Base-by-base conservation (phyloP, 768 basidiomycete genomes). In the Daedaleopsis nitida region DNA sequence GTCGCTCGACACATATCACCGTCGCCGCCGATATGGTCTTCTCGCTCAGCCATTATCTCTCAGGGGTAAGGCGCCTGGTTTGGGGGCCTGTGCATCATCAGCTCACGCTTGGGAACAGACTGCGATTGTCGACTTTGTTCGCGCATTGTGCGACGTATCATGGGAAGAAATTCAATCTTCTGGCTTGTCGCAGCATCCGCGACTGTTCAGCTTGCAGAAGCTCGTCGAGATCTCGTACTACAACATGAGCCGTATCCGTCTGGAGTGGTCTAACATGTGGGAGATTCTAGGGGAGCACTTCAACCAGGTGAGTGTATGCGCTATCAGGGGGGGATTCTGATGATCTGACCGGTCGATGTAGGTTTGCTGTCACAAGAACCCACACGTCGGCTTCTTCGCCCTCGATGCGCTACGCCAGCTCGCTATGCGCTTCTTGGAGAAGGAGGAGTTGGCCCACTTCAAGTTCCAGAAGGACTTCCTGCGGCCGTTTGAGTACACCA, bases 91-190 rank as follows among this genome's bases (percentile, higher is more conserved):
- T 17, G 35, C 43, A 51, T 65, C 14, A 61, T 53, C 60, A 47
- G 68, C 48, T 50, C 7, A 56, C 62, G 52, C 13, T 32, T 24
- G 13, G 51, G 13, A 52, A 4, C 67, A 98, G 96, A 91, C 87
- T 27, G 97, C 97, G 11, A 99, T 99, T 65, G 93, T 98, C 39
- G 93, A 98, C 73, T 99, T 99, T 66, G 97, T 98, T 4, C 91
- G 89, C 74, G 95, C 97, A 2, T 80, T 99, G 5, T 93, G 94
- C 71, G 94, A 96, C 68, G 92, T 99, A 39, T 99, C 97, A 42
- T 98, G 96, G 96, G 94, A 98, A 73, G 97, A 99, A 76, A 99
- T 99, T 39, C 94, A 97, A 73, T 96, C 95, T 0, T 98, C 97
- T 0, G 95, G 95, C 17, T 77, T 94, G 32, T 96, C 96, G 3